Percentiles rank a stretch among this genome's conserved stretches.
These are phyloP conservation scores for Ilex paraguariensis DNA, from an alignment of 305 asterid species.

Conservation along the genomic window DNA sequence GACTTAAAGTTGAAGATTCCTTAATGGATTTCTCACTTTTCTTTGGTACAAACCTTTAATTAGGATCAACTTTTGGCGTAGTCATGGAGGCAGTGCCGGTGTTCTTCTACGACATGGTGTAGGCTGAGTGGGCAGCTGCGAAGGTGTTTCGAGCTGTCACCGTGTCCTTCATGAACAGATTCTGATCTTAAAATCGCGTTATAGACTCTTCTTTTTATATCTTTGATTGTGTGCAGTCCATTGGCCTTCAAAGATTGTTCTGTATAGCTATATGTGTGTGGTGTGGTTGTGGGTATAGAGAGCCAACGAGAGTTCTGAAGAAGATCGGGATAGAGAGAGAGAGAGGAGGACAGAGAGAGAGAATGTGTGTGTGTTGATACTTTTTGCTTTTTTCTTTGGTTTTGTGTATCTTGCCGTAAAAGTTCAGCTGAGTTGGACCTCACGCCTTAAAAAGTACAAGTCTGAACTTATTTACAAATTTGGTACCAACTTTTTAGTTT, in stretches of 20 bases:
- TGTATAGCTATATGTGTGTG: too few relatives aligned
- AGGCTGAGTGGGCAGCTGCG: conserved; percentile 91
- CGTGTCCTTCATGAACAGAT: conserved; percentile 70
- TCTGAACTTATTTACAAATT: too few relatives aligned
- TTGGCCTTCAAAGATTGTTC: conserved; percentile 5
- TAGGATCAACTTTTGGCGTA: conserved; percentile 47
- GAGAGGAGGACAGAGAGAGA: neutral
- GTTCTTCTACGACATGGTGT: conserved; percentile 78
- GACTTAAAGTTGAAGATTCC: too few relatives aligned
- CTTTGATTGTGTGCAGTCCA: conserved; percentile 96
- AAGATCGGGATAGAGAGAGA: conserved; percentile 1
- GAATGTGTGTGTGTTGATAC: too few relatives aligned
- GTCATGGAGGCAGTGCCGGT: conserved; percentile 95
- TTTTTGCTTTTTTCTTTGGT: conserved; percentile 1
- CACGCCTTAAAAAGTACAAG: too few relatives aligned
- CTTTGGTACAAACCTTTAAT: too few relatives aligned
- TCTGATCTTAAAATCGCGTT: conserved; percentile 80
- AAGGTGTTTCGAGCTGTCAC: conserved; percentile 82
- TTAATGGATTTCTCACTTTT: too few relatives aligned
- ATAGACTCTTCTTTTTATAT: conserved; percentile 95
- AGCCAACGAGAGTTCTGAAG: too few relatives aligned
- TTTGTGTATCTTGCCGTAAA: neutral
- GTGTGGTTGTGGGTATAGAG: too few relatives aligned
- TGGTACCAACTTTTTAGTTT: too few relatives aligned
- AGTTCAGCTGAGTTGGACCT: too few relatives aligned